A percentile compares a stretch with the other conserved stretches of the same genome.
These are phyloP conservation scores for Jatropha multifida DNA, from an alignment of 441 rosid species.

Conservation along the genomic window DNA sequence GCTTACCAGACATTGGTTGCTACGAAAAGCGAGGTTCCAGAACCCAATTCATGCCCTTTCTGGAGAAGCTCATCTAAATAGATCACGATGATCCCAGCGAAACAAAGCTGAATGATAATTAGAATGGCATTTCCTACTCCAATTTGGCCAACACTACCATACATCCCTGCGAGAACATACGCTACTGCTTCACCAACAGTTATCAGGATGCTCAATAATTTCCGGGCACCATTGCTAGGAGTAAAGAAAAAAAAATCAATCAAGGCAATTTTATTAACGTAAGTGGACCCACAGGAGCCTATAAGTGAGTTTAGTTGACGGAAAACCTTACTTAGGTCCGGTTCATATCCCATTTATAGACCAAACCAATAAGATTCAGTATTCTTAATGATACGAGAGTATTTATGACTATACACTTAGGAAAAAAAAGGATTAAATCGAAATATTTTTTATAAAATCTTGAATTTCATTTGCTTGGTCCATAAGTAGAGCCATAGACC, in stretches of 20 bases:
- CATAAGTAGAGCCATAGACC: too few species aligned
- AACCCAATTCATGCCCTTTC: slow-evolving; percentile 87
- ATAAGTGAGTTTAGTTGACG: too few species aligned
- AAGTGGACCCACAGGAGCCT: not conserved
- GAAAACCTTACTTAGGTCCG: too few species aligned
- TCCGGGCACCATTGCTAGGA: slow-evolving; percentile 76
- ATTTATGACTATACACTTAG: too few species aligned
- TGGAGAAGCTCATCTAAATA: slow-evolving; percentile 91
- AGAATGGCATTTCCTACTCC: slow-evolving; percentile 95
- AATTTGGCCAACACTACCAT: slow-evolving; percentile 79
- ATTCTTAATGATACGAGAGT: too few species aligned
- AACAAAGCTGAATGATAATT: slow-evolving; percentile 82
- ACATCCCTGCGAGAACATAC: slow-evolving; percentile 89
- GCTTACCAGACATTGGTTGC: slow-evolving; percentile 86
- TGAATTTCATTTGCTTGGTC: too few species aligned
- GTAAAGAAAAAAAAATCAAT: not conserved
- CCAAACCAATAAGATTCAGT: too few species aligned
- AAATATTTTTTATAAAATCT: too few species aligned
- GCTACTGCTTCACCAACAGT: slow-evolving; percentile 94
- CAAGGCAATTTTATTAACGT: not conserved
- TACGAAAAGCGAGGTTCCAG: slow-evolving; percentile 91
- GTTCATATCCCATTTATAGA: too few species aligned
- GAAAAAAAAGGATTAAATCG: too few species aligned
- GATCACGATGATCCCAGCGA: slow-evolving; percentile 87
- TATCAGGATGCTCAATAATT: slow-evolving; percentile 74